Evolutionary conservation across 805 yeast species (phyloP).

Genomic region (Crinitomyces ghanaensis): DNA sequence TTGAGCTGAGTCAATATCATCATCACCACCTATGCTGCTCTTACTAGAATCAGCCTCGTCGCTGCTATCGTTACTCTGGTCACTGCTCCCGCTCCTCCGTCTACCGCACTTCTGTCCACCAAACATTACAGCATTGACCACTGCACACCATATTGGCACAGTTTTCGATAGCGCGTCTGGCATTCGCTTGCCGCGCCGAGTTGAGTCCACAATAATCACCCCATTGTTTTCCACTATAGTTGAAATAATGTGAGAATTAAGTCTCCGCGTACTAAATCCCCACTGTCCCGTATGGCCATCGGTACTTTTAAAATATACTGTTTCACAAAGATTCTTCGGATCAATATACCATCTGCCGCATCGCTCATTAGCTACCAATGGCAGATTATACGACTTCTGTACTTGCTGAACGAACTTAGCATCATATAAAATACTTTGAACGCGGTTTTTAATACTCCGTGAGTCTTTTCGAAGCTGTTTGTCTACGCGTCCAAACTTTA

Average conservation of each 20-base stretch:
- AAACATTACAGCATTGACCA: constrained; percentile 45
- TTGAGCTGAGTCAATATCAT: no score
- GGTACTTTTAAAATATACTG: constrained; percentile 76
- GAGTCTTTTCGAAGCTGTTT: constrained; percentile 40
- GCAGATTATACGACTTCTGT: constrained; percentile 23
- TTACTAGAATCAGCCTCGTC: no score
- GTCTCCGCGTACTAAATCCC: constrained; percentile 62
- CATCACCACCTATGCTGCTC: no score
- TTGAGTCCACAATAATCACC: constrained; percentile 63
- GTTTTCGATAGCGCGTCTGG: constrained; percentile 87
- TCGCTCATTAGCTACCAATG: constrained; percentile 56
- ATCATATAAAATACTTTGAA: constrained; percentile 65
- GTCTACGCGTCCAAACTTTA: constrained; percentile 6
- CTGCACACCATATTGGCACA: constrained; percentile 86
- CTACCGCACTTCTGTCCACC: no score
- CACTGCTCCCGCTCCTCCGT: no score
- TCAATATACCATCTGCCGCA: constrained; percentile 81
- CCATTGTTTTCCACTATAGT: constrained; percentile 32
- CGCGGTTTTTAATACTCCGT: constrained; percentile 43
- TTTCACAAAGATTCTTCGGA: constrained; percentile 30
- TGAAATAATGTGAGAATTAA: constrained; percentile 61
- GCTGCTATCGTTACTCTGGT: no score
- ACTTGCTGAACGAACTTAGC: constrained; percentile 38
- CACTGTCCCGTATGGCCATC: constrained; percentile 83
- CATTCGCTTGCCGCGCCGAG: constrained; percentile 70